Conservation (phyloP, 2,329 filamentous ascomycete genomes). For the Epichloe sibirici region DNA sequence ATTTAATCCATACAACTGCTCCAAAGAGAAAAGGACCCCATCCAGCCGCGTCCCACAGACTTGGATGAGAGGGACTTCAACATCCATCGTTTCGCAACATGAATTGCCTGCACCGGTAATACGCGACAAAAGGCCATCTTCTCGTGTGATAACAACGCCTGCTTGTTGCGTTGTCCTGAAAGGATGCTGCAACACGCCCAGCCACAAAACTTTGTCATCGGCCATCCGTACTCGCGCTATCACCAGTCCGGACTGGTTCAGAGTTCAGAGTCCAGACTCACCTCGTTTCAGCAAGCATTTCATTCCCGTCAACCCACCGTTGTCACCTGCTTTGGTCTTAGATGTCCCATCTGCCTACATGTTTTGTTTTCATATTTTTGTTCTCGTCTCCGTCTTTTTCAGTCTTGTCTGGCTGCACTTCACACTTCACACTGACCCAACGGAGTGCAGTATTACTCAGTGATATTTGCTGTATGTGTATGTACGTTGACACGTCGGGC, state of each 20-base stretch:
- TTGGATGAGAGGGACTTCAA: slow-evolving; percentile 5
- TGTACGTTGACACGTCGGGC: too few relatives aligned
- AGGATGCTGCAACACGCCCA: neutral
- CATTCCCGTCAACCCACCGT: neutral
- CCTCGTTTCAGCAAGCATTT: neutral
- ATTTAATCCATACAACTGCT: slow-evolving; percentile 6
- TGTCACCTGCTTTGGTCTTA: neutral
- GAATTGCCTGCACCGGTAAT: neutral
- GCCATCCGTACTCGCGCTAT: neutral
- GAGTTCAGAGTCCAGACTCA: neutral
- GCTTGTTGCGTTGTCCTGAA: neutral
- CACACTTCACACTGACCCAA: too few relatives aligned
- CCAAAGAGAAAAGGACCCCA: slow-evolving; percentile 1
- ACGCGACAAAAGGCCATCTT: neutral
- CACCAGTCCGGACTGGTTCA: neutral
- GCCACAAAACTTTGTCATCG: neutral
- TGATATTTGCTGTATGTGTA: too few relatives aligned
- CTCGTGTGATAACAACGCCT: neutral
- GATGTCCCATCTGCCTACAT: neutral
- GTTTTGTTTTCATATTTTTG: too few relatives aligned
- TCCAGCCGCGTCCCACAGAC: slow-evolving; percentile 7
- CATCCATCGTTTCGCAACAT: slow-evolving; percentile 1
- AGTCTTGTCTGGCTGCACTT: too few relatives aligned
- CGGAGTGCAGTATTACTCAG: too few relatives aligned
- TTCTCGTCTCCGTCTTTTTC: too few relatives aligned